Evolutionary conservation across 768 basidiomycete species (phyloP).

Genomic region (Boletus fagicola): DNA sequence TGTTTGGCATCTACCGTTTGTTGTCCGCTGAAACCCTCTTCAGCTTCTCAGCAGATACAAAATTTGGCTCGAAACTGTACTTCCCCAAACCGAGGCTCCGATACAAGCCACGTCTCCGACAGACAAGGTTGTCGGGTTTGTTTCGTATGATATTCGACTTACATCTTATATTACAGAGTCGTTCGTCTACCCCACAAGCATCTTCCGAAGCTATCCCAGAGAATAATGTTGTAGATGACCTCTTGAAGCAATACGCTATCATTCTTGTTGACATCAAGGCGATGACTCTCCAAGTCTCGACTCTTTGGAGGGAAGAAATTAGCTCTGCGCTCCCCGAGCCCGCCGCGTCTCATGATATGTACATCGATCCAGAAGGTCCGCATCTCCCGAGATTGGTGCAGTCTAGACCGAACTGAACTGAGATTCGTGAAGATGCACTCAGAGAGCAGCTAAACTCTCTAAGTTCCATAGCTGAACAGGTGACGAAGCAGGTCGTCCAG

Average conservation of each 20-base stretch:
- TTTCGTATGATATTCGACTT: not conserved
- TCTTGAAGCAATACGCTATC: slow-evolving; percentile 64
- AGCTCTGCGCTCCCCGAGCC: slow-evolving; percentile 55
- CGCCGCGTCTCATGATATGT: slow-evolving; percentile 32
- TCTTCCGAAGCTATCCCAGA: slow-evolving; percentile 53
- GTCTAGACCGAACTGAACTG: not conserved
- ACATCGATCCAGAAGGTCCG: slow-evolving; percentile 51
- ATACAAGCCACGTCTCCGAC: slow-evolving; percentile 34
- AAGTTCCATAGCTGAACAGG: slow-evolving; percentile 49
- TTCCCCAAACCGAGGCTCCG: slow-evolving; percentile 44
- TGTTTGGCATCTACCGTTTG: not conserved
- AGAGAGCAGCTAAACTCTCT: slow-evolving; percentile 49
- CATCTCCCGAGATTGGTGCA: not conserved
- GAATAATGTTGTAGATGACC: slow-evolving; percentile 58
- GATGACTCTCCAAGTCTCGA: slow-evolving; percentile 50
- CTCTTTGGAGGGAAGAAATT: slow-evolving; percentile 71
- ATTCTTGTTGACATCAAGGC: slow-evolving; percentile 65
- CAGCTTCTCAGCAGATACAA: slow-evolving; percentile 81
- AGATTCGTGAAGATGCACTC: slow-evolving; percentile 48
- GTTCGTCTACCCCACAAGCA: slow-evolving; percentile 52
- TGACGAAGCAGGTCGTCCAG: slow-evolving; percentile 61
- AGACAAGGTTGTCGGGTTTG: slow-evolving; percentile 35
- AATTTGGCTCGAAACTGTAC: slow-evolving; percentile 66
- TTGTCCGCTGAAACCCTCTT: slow-evolving; percentile 4
- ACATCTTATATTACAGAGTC: slow-evolving; percentile 32